Evolutionary conservation across 352 stramenopile species (phyloP).

Genomic region (Globisporangium solare): DNA sequence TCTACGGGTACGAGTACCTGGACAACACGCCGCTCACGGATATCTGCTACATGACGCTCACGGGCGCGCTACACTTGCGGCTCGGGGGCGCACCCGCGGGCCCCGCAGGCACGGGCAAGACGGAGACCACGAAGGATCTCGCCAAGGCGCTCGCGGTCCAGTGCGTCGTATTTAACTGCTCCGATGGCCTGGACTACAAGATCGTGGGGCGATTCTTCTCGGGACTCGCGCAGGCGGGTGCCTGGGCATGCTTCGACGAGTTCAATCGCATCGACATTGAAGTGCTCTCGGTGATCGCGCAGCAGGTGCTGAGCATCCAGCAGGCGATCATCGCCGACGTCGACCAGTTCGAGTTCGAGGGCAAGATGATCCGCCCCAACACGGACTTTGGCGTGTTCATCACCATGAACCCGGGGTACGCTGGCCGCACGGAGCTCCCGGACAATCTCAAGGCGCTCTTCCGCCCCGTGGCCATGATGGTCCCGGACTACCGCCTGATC

Average conservation of each 20-base stretch:
- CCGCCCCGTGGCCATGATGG: slow-evolving; percentile 93
- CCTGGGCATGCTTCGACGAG: slow-evolving; percentile 96
- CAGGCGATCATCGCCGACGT: slow-evolving; percentile 89
- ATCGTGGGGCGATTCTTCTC: slow-evolving; percentile 97
- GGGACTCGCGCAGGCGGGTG: slow-evolving; percentile 88
- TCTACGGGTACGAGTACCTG: slow-evolving; percentile 86
- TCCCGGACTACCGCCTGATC: slow-evolving; percentile 92
- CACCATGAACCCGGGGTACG: slow-evolving; percentile 95
- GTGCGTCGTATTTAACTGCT: slow-evolving; percentile 96
- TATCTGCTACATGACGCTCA: slow-evolving; percentile 94
- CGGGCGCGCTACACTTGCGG: slow-evolving; percentile 90
- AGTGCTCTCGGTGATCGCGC: slow-evolving; percentile 94
- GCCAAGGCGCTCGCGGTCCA: slow-evolving; percentile 92
- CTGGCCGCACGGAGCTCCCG: slow-evolving; percentile 88
- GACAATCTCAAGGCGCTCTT: slow-evolving; percentile 95
- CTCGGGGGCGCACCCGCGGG: slow-evolving; percentile 91
- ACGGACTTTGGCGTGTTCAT: slow-evolving; percentile 93
- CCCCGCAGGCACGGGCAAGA: slow-evolving; percentile 93
- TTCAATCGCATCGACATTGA: slow-evolving; percentile 97
- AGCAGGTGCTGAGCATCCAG: slow-evolving; percentile 94
- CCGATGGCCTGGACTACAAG: slow-evolving; percentile 94
- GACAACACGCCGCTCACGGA: slow-evolving; percentile 83
- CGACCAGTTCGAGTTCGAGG: slow-evolving; percentile 92
- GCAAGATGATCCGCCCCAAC: slow-evolving; percentile 89
- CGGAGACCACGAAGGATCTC: slow-evolving; percentile 93